Evolutionary conservation across 805 yeast species (phyloP), one percentile per base, ranked within the genome.

Genomic region (Kluyveromyces starmeri): DNA sequence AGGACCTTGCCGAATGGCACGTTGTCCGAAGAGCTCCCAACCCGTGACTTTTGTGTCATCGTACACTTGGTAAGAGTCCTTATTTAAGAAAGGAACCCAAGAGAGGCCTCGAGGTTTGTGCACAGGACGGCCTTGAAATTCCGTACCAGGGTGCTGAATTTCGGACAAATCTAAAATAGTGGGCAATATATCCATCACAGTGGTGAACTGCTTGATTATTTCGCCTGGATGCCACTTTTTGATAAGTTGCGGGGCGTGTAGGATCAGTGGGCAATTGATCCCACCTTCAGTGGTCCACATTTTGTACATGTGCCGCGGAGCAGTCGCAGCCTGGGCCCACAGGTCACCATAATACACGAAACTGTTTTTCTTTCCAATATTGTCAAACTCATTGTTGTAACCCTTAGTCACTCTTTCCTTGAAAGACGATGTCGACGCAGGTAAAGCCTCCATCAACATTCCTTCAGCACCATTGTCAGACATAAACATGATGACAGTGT

Each of bases 381-480:
- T 72, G 2, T 65, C 70, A 19, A 49, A 51, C 1, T 54, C 36
- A 45, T 71, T 72, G 46, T 71, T 48, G 49, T 59, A 71, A 38
- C 62, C 44, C n/a, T 50, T 46, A 20, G 47, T 45, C 24, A 69
- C 47, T 11, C 44, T 37, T 6, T 46, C 51, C 32, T 51, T 52
- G 20, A 39, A 39, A 5, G 28, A n/a, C 20, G 20, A 31, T 11
- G 40, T 38, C 3, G 37, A 38, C 24, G 59, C 53, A 2, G 81
- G 78, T 44, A 70, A 53, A 3, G 76, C 78, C 42, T 73, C 78
- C 53, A 71, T 58, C 32, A 71, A 53, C 64, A 71, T 67, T 11
- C 80, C 77, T 47, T 75, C 80, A 4, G 80, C 80, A 16, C 80
- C 81, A 48, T 75, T 75, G 50, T 75, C 80, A 3, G 78, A 71